Percentiles rank a stretch among this genome's conserved stretches.
Conservation (phyloP, 2,329 filamentous ascomycete species). For the Phialophora macrospora region DNA sequence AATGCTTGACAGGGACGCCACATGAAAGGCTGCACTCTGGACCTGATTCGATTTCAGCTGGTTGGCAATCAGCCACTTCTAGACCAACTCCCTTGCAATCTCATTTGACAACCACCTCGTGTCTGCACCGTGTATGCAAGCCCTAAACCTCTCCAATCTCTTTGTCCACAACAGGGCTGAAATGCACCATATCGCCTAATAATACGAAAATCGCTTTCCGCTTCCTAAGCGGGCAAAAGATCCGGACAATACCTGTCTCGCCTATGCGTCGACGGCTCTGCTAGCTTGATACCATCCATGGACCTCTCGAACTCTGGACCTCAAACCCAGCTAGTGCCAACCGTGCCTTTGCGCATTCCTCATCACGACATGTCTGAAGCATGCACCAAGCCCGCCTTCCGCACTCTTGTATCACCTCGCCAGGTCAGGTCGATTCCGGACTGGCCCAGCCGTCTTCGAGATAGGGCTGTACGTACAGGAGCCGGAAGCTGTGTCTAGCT, state of each 20-base stretch:
- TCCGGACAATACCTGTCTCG: neutral
- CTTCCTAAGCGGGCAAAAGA: neutral
- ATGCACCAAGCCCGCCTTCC: neutral
- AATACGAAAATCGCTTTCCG: neutral
- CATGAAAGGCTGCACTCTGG: neutral
- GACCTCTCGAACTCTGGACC: neutral
- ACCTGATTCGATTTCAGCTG: neutral
- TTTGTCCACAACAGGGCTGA: neutral
- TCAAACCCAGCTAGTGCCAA: neutral
- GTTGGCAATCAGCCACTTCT: neutral
- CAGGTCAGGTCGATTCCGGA: constrained; percentile 3
- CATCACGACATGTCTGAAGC: neutral
- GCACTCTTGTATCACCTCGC: neutral
- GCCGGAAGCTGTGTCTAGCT: neutral
- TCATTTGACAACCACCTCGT: neutral
- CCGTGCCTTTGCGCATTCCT: constrained; percentile 2
- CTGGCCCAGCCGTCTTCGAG: constrained; percentile 3
- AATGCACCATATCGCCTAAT: neutral
- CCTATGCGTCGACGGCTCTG: neutral
- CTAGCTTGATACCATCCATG: neutral
- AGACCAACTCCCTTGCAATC: neutral
- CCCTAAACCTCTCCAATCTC: neutral
- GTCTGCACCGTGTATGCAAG: neutral
- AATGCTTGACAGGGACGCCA: neutral
- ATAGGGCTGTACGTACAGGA: constrained; percentile 4